Percentiles rank a stretch among this genome's conserved stretches.
Evolutionary conservation across 2,329 filamentous ascomycete genomes (phyloP).

Genomic region (Aspergillus pseudonomiae): DNA sequence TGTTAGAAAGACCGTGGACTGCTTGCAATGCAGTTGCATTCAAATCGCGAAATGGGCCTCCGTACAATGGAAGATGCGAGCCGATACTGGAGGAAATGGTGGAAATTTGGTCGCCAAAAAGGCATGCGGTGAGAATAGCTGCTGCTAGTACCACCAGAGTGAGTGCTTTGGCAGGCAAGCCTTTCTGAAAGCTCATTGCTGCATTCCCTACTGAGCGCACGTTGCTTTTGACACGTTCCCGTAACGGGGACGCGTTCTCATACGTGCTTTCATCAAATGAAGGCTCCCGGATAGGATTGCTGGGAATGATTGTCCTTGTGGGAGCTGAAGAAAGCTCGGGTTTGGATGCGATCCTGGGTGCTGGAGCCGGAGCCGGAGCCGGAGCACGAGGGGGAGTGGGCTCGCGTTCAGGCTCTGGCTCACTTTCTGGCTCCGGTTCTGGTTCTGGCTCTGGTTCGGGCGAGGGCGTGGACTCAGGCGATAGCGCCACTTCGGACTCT

Average conservation of each 20-base stretch:
- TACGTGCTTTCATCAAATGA: constrained; percentile 4
- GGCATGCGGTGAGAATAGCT: constrained; percentile 18
- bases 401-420: constrained; percentile 3
- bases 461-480: background rate
- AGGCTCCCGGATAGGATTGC: constrained; percentile 12
- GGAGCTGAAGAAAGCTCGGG: constrained; percentile 21
- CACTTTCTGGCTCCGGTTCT: background rate
- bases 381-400: background rate
- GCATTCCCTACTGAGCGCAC: background rate
- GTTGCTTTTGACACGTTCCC: constrained; percentile 1
- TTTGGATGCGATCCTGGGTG: background rate
- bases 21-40: constrained; percentile 29
- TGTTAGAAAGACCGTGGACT: constrained; percentile 28
- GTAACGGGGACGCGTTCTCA: background rate
- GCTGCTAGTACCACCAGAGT: constrained; percentile 17
- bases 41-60: constrained; percentile 17
- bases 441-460: background rate
- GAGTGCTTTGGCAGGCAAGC: constrained; percentile 1
- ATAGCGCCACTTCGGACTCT: constrained; percentile 5
- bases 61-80: constrained; percentile 13
- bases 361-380: background rate
- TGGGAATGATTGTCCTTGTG: constrained; percentile 30
- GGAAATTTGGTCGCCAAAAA: constrained; percentile 16
- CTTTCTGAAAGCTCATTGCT: background rate
- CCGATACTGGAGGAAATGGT: constrained; percentile 20